These are phyloP conservation scores for Xylogone sp. DNA, from an alignment of 2,329 filamentous ascomycete genomes.

Conservation along the genomic window DNA sequence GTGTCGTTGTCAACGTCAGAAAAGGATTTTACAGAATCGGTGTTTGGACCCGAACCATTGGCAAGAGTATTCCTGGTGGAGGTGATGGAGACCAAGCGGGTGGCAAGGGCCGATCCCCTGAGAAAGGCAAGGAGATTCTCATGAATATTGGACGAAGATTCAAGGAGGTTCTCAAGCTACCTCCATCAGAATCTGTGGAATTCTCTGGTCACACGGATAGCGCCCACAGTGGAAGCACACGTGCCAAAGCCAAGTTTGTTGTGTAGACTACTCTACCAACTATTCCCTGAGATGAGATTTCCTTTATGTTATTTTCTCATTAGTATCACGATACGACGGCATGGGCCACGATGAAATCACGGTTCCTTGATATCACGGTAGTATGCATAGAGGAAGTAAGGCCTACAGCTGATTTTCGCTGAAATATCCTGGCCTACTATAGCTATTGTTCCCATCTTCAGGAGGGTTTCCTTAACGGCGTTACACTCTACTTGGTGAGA, in stretches of 20 bases:
- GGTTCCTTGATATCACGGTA: constrained; percentile 9
- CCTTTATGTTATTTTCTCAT: constrained; percentile 3
- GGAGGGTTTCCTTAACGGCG: background rate
- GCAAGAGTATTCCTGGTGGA: constrained; percentile 75
- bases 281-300: background rate
- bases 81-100: constrained; percentile 69
- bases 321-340: constrained; percentile 10
- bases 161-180: constrained; percentile 86
- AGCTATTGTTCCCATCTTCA: background rate
- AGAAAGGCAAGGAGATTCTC: constrained; percentile 84
- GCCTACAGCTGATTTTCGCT: background rate
- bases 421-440: background rate
- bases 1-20: constrained; percentile 97
- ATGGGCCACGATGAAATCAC: constrained; percentile 11
- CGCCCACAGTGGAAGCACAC: constrained; percentile 86
- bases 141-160: constrained; percentile 82
- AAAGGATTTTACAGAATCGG: constrained; percentile 98
- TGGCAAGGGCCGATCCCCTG: constrained; percentile 70
- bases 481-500: background rate
- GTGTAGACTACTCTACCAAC: constrained; percentile 51
- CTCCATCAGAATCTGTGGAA: constrained; percentile 74
- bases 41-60: constrained; percentile 93
- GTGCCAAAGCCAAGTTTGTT: constrained; percentile 90
- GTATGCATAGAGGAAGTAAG: constrained; percentile 13
- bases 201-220: constrained; percentile 97